Evolutionary conservation across 495 filamentous ascomycete genomes (phyloP).

Genomic region (Diplogelasinospora grovesii): DNA sequence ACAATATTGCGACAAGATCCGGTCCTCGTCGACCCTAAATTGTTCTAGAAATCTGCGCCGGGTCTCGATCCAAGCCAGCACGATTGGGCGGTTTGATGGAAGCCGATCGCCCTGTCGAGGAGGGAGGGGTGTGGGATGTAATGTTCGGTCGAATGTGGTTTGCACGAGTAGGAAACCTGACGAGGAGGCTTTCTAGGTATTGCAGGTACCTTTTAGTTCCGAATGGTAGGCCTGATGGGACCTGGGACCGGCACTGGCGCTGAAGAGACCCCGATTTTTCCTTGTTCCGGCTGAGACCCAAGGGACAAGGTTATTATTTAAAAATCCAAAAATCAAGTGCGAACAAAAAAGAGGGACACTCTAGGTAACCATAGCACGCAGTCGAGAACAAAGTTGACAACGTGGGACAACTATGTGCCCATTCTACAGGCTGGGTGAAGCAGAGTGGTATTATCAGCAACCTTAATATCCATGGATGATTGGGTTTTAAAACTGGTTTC

Average conservation of each 20-base stretch:
- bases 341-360: too few relatives aligned
- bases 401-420: too few relatives aligned
- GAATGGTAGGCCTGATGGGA: conserved; percentile 7
- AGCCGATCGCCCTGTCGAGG: conserved; percentile 7
- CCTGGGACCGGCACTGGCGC: background rate
- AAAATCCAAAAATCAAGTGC: too few relatives aligned
- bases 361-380: too few relatives aligned
- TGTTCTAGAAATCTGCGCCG: conserved; percentile 10
- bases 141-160: conserved; percentile 15
- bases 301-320: too few relatives aligned
- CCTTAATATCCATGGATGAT: too few relatives aligned
- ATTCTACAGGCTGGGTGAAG: too few relatives aligned
- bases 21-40: conserved; percentile 4
- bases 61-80: conserved; percentile 9
- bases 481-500: too few relatives aligned
- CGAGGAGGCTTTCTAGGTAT: conserved; percentile 6
- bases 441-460: too few relatives aligned
- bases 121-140: conserved; percentile 18
- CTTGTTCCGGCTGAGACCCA: too few relatives aligned
- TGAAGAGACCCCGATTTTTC: background rate
- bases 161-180: conserved; percentile 22
- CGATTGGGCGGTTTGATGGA: conserved; percentile 20
- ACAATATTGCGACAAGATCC: conserved; percentile 8
- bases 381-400: too few relatives aligned
- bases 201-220: too few relatives aligned